A percentile compares a stretch with the other conserved stretches of the same genome.
Conservation (phyloP, 192 early-diverging fungal species). For the Rhizoclosmatium sp. region DNA sequence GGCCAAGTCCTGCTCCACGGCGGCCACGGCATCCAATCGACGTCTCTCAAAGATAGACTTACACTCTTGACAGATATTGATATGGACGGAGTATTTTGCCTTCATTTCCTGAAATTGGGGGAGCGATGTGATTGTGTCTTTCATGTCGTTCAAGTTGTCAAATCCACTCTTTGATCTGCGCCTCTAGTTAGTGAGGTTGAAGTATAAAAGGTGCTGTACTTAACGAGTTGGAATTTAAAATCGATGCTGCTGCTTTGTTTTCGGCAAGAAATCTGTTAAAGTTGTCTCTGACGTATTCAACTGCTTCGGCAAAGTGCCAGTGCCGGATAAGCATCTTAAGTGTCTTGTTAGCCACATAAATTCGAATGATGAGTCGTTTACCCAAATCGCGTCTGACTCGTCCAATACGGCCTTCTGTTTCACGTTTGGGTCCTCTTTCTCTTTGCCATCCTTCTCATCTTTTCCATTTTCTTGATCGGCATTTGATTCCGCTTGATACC, state of each 20-base stretch:
- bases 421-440: slow-evolving; percentile 15
- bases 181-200: slow-evolving; percentile 37
- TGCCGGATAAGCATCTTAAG: slow-evolving; percentile 71
- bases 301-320: slow-evolving; percentile 82
- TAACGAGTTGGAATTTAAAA: slow-evolving; percentile 38
- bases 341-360: neutral
- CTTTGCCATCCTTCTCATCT: neutral
- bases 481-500: slow-evolving; percentile 33
- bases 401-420: slow-evolving; percentile 62
- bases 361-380: slow-evolving; percentile 27
- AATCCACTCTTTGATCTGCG: slow-evolving; percentile 49
- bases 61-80: slow-evolving; percentile 86
- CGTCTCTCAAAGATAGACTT: slow-evolving; percentile 75
- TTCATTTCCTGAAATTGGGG: slow-evolving; percentile 91
- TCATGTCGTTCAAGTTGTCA: slow-evolving; percentile 81
- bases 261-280: slow-evolving; percentile 84
- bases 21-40: slow-evolving; percentile 72
- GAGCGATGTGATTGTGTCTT: slow-evolving; percentile 81
- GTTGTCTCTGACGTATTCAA: slow-evolving; percentile 71
- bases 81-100: slow-evolving; percentile 81
- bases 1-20: slow-evolving; percentile 84
- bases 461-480: neutral
- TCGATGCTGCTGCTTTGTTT: slow-evolving; percentile 70
- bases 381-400: slow-evolving; percentile 81
- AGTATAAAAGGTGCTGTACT: slow-evolving; percentile 23